These are phyloP conservation scores for Penicillium sp. DNA, from an alignment of 2,329 filamentous ascomycete species.

Conservation along the genomic window DNA sequence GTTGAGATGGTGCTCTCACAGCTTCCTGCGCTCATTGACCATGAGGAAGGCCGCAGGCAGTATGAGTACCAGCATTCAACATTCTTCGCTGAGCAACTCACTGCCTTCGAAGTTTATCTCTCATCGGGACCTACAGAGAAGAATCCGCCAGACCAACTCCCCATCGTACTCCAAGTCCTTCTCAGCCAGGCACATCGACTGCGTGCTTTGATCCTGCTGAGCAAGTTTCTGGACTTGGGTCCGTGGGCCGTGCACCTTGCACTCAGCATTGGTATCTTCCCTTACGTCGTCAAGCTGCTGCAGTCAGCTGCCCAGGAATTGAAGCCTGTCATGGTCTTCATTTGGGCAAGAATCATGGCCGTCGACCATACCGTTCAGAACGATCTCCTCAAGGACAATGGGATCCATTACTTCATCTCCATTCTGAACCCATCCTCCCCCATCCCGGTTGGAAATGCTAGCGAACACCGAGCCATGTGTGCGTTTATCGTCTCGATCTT, in stretches of 20 bases:
- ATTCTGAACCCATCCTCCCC: slow-evolving; percentile 81
- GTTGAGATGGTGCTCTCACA: slow-evolving; percentile 93
- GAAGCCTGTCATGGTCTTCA: slow-evolving; percentile 99
- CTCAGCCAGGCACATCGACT: slow-evolving; percentile 93
- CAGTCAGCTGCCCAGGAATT: slow-evolving; percentile 92
- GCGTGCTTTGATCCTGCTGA: slow-evolving; percentile 82
- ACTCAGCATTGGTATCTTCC: slow-evolving; percentile 95
- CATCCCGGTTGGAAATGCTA: slow-evolving; percentile 79
- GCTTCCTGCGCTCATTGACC: slow-evolving; percentile 73
- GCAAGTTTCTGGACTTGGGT: slow-evolving; percentile 88
- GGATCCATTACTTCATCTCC: slow-evolving; percentile 92
- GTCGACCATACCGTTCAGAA: slow-evolving; percentile 92
- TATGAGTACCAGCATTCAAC: slow-evolving; percentile 93
- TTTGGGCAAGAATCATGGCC: slow-evolving; percentile 93
- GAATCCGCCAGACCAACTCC: slow-evolving; percentile 87
- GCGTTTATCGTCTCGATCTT: slow-evolving; percentile 97
- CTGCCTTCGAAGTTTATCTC: slow-evolving; percentile 94
- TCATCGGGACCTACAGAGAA: slow-evolving; percentile 76
- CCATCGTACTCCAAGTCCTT: slow-evolving; percentile 91
- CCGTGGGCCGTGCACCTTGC: slow-evolving; percentile 99
- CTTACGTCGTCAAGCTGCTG: slow-evolving; percentile 93
- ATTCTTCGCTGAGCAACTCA: slow-evolving; percentile 96
- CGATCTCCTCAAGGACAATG: slow-evolving; percentile 92
- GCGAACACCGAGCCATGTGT: slow-evolving; percentile 98
- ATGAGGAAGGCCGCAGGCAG: slow-evolving; percentile 67